Evolutionary conservation across 139 green algal species (phyloP).

Genomic region (Coelastrella sp.): DNA sequence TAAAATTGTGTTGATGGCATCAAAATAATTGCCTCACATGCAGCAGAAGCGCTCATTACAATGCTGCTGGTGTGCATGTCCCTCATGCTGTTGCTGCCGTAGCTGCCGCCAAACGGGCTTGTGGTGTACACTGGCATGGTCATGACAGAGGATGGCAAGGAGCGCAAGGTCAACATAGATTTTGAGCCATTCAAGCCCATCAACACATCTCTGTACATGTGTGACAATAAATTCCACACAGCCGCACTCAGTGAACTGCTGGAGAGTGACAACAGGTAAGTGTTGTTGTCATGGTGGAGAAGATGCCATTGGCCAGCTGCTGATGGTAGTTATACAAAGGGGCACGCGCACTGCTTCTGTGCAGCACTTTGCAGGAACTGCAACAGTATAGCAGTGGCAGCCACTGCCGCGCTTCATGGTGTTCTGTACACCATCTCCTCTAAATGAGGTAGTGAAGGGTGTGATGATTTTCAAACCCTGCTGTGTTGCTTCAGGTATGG

Average conservation of each 20-base stretch:
- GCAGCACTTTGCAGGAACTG: no score
- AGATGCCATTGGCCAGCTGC: background rate
- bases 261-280: conserved; percentile 90
- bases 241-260: conserved; percentile 96
- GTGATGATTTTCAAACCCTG: background rate
- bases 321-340: no score
- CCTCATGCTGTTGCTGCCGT: conserved; percentile 17
- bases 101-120: conserved; percentile 96
- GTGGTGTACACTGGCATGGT: conserved; percentile 98
- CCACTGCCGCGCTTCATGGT: background rate
- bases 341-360: no score
- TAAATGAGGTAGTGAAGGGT: background rate
- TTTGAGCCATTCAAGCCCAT: conserved; percentile 99
- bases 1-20: no score
- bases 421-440: background rate
- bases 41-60: no score
- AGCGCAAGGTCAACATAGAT: conserved; percentile 98
- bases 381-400: background rate
- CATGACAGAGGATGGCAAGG: conserved; percentile 99
- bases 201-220: conserved; percentile 99
- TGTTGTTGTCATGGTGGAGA: background rate
- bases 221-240: conserved; percentile 99
- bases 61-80: background rate
- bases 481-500: conserved; percentile 85
- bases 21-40: no score